Evolutionary conservation across 306 rosid species (phyloP).

Genomic region (Senna siamea): DNA sequence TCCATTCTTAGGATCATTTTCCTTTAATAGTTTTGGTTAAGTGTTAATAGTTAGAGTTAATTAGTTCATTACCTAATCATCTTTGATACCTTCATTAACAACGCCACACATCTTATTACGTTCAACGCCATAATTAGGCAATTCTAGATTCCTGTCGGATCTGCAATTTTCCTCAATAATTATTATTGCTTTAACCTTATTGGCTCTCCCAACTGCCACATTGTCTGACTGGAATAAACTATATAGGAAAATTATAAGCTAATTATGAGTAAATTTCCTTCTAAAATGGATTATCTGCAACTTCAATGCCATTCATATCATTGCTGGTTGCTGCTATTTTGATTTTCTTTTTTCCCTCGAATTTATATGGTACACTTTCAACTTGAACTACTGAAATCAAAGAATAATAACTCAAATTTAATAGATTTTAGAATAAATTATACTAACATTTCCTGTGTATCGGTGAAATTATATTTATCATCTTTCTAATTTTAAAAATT

Average conservation of each 20-base stretch:
- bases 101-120: too few relatives aligned
- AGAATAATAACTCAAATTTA: too few relatives aligned
- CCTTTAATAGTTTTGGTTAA: slow-evolving; percentile 23
- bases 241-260: slow-evolving; percentile 18
- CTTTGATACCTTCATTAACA: slow-evolving; percentile 44
- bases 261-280: slow-evolving; percentile 32
- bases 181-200: slow-evolving; percentile 22
- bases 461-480: too few relatives aligned
- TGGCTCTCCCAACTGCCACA: slow-evolving; percentile 8
- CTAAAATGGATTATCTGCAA: slow-evolving; percentile 7
- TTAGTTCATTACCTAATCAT: slow-evolving; percentile 19
- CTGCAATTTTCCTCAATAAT: slow-evolving; percentile 29
- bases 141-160: slow-evolving; percentile 37
- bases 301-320: too few relatives aligned
- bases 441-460: too few relatives aligned
- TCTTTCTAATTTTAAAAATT: too few relatives aligned
- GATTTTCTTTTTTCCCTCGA: too few relatives aligned
- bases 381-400: too few relatives aligned
- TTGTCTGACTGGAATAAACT: slow-evolving; percentile 17
- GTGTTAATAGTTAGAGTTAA: slow-evolving; percentile 29
- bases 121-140: slow-evolving; percentile 39
- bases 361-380: too few relatives aligned
- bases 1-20: background rate
- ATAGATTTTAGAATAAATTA: too few relatives aligned
- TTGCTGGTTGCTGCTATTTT: too few relatives aligned